Evolutionary conservation across 192 early-diverging fungal genomes (phyloP).

Genomic region (Podila epicladia): DNA sequence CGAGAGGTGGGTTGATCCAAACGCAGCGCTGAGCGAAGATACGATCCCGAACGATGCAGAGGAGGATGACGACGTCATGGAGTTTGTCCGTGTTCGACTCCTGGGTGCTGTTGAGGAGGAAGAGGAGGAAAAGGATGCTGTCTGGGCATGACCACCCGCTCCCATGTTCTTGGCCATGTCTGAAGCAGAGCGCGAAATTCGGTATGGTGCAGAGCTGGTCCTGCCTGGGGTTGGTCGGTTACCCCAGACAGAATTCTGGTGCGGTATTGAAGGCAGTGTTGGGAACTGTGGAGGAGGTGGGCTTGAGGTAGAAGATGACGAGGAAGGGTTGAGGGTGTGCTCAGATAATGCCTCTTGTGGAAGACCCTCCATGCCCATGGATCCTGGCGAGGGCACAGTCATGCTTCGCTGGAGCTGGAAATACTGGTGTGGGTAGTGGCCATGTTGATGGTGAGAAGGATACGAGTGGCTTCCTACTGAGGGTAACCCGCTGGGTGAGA

Average conservation of each 20-base stretch:
- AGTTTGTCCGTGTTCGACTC: slow-evolving; percentile 30
- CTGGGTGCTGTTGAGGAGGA: not conserved
- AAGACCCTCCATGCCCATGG: not conserved
- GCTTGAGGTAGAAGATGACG: not conserved
- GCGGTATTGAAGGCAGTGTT: not conserved
- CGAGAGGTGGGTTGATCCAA: slow-evolving; percentile 21
- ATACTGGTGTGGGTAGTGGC: not conserved
- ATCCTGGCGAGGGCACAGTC: not conserved
- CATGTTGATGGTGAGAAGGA: slow-evolving; percentile 1
- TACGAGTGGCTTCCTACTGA: not conserved
- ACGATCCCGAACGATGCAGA: slow-evolving; percentile 24
- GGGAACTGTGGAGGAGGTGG: not conserved
- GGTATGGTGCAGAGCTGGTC: not conserved
- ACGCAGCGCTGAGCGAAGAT: slow-evolving; percentile 14
- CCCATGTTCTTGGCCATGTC: not conserved
- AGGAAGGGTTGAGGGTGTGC: not conserved
- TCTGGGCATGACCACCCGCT: not conserved
- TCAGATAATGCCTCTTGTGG: not conserved
- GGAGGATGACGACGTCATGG: slow-evolving; percentile 28
- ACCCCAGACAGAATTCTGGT: not conserved
- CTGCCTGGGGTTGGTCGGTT: not conserved
- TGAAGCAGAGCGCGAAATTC: not conserved
- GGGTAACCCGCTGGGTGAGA: not conserved
- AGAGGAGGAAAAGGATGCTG: not conserved
- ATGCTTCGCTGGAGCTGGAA: slow-evolving; percentile 2